Percentiles rank a stretch among this genome's conserved stretches.
Conservation (phyloP, 2,329 filamentous ascomycete genomes). For the Aspergillus sp. region DNA sequence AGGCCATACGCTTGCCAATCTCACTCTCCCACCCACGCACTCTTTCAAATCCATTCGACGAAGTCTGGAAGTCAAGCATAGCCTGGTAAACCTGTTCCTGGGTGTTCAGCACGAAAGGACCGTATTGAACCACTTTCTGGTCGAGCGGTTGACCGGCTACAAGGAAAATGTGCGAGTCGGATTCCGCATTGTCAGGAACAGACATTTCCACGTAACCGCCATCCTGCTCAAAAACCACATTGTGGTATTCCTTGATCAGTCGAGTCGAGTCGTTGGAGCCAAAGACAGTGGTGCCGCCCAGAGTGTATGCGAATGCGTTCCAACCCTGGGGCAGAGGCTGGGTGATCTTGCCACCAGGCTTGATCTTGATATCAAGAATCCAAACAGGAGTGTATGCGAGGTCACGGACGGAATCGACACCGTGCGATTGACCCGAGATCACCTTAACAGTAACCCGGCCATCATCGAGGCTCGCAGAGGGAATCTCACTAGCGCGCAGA, state of each 20-base stretch:
- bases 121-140: constrained; percentile 75
- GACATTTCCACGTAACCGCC: constrained; percentile 70
- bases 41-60: constrained; percentile 72
- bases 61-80: constrained; percentile 65
- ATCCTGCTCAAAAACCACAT: constrained; percentile 75
- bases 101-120: constrained; percentile 71
- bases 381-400: constrained; percentile 96
- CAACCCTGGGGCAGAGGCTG: constrained; percentile 73
- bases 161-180: constrained; percentile 51
- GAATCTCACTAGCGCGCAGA: constrained; percentile 71
- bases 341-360: constrained; percentile 68
- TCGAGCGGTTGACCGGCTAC: constrained; percentile 74
- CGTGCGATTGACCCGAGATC: constrained; percentile 78
- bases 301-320: constrained; percentile 83
- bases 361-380: constrained; percentile 76
- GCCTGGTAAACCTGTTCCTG: constrained; percentile 70
- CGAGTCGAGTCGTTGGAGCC: constrained; percentile 39
- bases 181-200: constrained; percentile 59
- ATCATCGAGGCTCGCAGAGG: constrained; percentile 61
- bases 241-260: constrained; percentile 60
- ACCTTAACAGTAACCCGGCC: constrained; percentile 77
- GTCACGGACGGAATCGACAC: constrained; percentile 79
- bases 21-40: constrained; percentile 74
- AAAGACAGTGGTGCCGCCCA: constrained; percentile 66
- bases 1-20: constrained; percentile 70